These are phyloP conservation scores for Penstemon davidsonii DNA, from an alignment of 257 asterid species.

Conservation along the genomic window DNA sequence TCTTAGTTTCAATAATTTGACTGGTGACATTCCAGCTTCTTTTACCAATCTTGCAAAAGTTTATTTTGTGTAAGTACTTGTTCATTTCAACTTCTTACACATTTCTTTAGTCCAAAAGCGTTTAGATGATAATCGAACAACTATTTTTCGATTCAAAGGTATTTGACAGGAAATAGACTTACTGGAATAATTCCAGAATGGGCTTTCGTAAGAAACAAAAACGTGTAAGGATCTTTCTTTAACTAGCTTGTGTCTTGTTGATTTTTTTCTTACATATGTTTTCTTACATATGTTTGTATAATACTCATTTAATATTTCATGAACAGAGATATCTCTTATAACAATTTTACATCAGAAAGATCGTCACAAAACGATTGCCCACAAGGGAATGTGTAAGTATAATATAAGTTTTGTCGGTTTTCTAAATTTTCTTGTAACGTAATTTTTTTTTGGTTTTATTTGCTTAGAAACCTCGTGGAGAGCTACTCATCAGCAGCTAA, in stretches of 20 bases:
- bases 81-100: slow-evolving; percentile 20
- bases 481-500: slow-evolving; percentile 57
- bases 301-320: slow-evolving; percentile 24
- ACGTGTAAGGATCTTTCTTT: slow-evolving; percentile 47
- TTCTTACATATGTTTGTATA: background rate
- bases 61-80: slow-evolving; percentile 70
- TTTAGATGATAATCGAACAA: slow-evolving; percentile 11
- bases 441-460: slow-evolving; percentile 18
- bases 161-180: slow-evolving; percentile 73
- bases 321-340: slow-evolving; percentile 76
- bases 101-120: slow-evolving; percentile 14
- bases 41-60: slow-evolving; percentile 44
- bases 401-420: slow-evolving; percentile 5
- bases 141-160: slow-evolving; percentile 40
- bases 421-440: slow-evolving; percentile 14
- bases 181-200: slow-evolving; percentile 65
- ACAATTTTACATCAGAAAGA: slow-evolving; percentile 66
- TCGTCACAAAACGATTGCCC: slow-evolving; percentile 55
- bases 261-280: background rate
- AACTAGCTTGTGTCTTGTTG: slow-evolving; percentile 5
- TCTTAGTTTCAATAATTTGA: slow-evolving; percentile 76
- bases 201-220: slow-evolving; percentile 71
- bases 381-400: slow-evolving; percentile 77
- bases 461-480: slow-evolving; percentile 76
- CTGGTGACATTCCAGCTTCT: slow-evolving; percentile 66